Base-by-base conservation (phyloP, 2,329 filamentous ascomycete genomes). In the Sarocladium brachiariae region DNA sequence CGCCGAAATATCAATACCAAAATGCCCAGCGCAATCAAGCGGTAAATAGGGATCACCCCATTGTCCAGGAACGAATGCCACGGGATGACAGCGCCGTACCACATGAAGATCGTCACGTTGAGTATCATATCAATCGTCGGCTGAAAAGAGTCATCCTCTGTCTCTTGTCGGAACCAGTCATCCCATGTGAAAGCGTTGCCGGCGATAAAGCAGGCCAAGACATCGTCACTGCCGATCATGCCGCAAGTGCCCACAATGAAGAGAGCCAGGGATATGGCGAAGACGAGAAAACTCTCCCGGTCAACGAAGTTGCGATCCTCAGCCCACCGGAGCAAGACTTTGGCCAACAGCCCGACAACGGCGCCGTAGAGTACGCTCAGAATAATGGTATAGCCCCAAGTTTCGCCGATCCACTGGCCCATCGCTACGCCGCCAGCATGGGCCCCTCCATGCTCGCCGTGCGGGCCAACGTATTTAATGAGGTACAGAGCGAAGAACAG, bases 41-140 rank as follows among this genome's bases (percentile, higher is more conserved):
- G 83, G 58, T 84, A 83, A 21, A 91, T 74, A 0, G 89, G 80
- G 23, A 95, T 83, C 14, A 93, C 76, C 8, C 71, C 63, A 63
- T 87, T 92, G 57, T 60, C 57, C 1, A 75, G 66, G 57, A 96
- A 95, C 23, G 70, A 71, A 4, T 72, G 64, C 91, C 91, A 96
- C 0, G 91, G 91, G 52, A 86, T 88, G 10, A 91, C 80, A 0
- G 89, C 88, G 3, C 90, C 90, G 59, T 87, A 92, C 90, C 89
- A 96, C 67, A 95, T 81, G 65, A 96, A 96, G 34, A 96, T 79
- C 16, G 84, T 75, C 3, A 95, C 81, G 62, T 96, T 96, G 52
- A 96, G 83, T 2, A 96, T 75, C 89, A 96, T 95, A 64, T 96
- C 90, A 41, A 96, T 87, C 0, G 90, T 96, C 0, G 90, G 90